These are phyloP conservation scores for Scheffersomyces stipitis DNA, from an alignment of 805 yeast genomes.

Conservation along the genomic window DNA sequence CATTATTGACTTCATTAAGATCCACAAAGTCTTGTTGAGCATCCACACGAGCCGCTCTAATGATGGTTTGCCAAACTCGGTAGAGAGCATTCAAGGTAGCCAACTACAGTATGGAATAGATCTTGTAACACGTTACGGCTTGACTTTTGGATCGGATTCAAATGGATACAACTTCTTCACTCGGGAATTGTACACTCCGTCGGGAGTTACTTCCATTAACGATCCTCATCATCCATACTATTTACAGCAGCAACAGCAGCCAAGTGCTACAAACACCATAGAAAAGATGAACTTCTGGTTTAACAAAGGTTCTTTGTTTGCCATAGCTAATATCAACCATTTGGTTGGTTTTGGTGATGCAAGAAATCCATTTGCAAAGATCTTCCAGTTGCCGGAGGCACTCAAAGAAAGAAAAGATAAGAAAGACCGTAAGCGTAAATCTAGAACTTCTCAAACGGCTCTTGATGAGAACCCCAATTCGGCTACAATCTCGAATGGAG, in stretches of 20 bases:
- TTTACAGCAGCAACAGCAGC: constrained; percentile 17
- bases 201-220: constrained; percentile 27
- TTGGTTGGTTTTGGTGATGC: constrained; percentile 77
- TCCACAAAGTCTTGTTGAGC: constrained; percentile 64
- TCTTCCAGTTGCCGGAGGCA: constrained; percentile 71
- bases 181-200: constrained; percentile 35
- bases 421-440: constrained; percentile 61
- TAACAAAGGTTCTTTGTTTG: constrained; percentile 73
- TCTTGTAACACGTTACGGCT: constrained; percentile 62
- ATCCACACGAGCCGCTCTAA: constrained; percentile 27
- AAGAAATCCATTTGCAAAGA: constrained; percentile 70
- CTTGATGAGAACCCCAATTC: constrained; percentile 18
- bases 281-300: constrained; percentile 70
- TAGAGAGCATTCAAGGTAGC: constrained; percentile 39
- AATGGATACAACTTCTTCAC: constrained; percentile 64
- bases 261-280: constrained; percentile 24
- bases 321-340: constrained; percentile 73
- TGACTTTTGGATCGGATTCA: constrained; percentile 67
- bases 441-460: constrained; percentile 20
- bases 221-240: constrained; percentile 35
- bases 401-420: constrained; percentile 69
- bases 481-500: constrained; percentile 15
- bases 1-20: constrained; percentile 60
- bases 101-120: constrained; percentile 55
- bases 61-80: constrained; percentile 10